A percentile compares a stretch with the other conserved stretches of the same genome.
These are phyloP conservation scores for Colletotrichum eremochloae DNA, from an alignment of 2,329 filamentous ascomycete genomes.

Conservation along the genomic window DNA sequence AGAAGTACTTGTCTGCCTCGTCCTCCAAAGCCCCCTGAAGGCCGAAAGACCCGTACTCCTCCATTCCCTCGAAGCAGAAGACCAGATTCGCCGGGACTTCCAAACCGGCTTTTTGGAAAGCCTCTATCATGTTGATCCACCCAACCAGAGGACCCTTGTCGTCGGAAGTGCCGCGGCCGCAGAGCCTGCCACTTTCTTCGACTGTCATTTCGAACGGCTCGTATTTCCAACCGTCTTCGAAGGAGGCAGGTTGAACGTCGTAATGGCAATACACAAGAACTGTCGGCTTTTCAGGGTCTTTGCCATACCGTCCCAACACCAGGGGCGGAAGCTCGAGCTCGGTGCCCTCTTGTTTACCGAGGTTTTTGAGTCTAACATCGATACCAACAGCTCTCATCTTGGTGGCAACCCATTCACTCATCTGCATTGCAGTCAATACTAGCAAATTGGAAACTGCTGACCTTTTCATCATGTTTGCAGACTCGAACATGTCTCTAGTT, in stretches of 20 bases:
- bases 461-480: too few species aligned
- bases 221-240: slow-evolving; percentile 94
- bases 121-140: slow-evolving; percentile 98
- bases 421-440: slow-evolving; percentile 59
- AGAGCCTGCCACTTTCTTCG: slow-evolving; percentile 94
- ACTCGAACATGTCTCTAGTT: neutral
- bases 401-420: slow-evolving; percentile 90
- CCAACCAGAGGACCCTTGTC: slow-evolving; percentile 98
- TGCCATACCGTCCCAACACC: slow-evolving; percentile 90
- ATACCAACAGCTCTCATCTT: slow-evolving; percentile 91
- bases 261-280: slow-evolving; percentile 99
- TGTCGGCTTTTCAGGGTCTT: slow-evolving; percentile 91
- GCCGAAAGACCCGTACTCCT: slow-evolving; percentile 97
- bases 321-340: slow-evolving; percentile 93
- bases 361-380: slow-evolving; percentile 84
- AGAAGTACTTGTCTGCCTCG: slow-evolving; percentile 94
- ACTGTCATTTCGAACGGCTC: slow-evolving; percentile 92
- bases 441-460: neutral
- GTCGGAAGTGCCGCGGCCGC: slow-evolving; percentile 93
- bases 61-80: slow-evolving; percentile 99
- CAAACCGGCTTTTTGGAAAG: slow-evolving; percentile 92
- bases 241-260: slow-evolving; percentile 95
- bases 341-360: slow-evolving; percentile 93
- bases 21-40: slow-evolving; percentile 92
- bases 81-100: slow-evolving; percentile 97